Evolutionary conservation across 2,329 filamentous ascomycete species (phyloP), one percentile per base, ranked within the genome.

Genomic region (Epicoccum sorghinum): DNA sequence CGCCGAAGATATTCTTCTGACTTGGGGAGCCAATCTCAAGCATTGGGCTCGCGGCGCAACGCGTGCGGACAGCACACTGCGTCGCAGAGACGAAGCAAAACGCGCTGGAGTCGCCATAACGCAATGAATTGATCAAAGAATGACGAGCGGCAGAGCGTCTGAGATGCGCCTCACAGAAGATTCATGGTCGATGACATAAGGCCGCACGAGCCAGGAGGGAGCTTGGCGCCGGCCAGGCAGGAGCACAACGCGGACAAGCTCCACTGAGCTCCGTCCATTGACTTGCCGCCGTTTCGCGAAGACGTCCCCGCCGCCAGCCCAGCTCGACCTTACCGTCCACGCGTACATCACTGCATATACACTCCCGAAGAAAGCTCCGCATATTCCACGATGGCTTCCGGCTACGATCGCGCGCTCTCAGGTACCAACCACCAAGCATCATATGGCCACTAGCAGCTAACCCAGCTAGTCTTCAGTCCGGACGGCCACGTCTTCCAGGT

Each of bases 401-500:
- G 93, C 80, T 99, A 99, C 82, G 95, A 99, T 83, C 90, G 95
- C 89, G 95, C 93, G 80, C 88, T 98, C 78, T 98, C 93, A 81
- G 93, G 93, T 97, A 87, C 82, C 88, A 67, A 58, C 44, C 56
- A 36, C 36, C 69, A 69, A 73, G 45, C 33, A 18, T 24, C 61
- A 41, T 41, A 61, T 67, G 56, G 45, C 40, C 36, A 35, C n/a
- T 18, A 43, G 46, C 48, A 69, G 62, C 69, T 72, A 66, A 70
- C 59, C 39, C 57, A 30, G 74, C 62, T 69, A 96, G 93, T 96
- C 76, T 97, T 97, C 73, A 98, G 93, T 86, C 95, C 95, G 72
- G 95, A 99, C 80, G 95, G 95, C 79, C 95, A 99, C 82, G 95
- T 99, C 71, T 99, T 99, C 82, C 95, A 99, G 80, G 95, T 99